Evolutionary conservation across 176 grass and related monocot species (phyloP).

Genomic region (Urochloa ruziziensis): DNA sequence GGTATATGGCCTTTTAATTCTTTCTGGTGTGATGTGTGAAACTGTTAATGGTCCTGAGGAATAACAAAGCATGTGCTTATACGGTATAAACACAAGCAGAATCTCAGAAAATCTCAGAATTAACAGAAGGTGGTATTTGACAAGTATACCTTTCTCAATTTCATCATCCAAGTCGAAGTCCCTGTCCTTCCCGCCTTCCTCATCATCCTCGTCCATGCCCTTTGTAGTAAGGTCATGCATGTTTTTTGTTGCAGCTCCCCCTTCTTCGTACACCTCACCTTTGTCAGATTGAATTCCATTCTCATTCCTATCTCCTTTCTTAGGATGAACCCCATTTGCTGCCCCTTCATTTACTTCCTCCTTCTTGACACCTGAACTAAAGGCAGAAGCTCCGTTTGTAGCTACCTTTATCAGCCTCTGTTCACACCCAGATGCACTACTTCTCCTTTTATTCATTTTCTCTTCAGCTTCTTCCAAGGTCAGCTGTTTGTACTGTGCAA

Average conservation of each 20-base stretch:
- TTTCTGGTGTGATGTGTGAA: not conserved
- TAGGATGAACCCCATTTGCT: conserved; percentile 30
- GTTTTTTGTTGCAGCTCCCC: conserved; percentile 44
- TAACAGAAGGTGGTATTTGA: not conserved
- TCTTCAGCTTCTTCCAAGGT: conserved; percentile 93
- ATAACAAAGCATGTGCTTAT: conserved; percentile 1
- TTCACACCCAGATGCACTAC: conserved; percentile 72
- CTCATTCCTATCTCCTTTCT: conserved; percentile 53
- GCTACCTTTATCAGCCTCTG: conserved; percentile 89
- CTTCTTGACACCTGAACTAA: conserved; percentile 57
- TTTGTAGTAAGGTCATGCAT: conserved; percentile 42
- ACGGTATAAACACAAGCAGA: not conserved
- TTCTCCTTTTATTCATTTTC: conserved; percentile 76
- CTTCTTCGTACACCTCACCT: conserved; percentile 51
- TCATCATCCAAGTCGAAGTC: conserved; percentile 87
- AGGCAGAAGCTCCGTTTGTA: conserved; percentile 73
- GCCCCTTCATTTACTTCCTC: conserved; percentile 24
- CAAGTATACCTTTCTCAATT: conserved; percentile 66
- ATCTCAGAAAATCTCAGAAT: not conserved
- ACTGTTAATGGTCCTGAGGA: conserved; percentile 7
- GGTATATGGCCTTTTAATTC: not conserved
- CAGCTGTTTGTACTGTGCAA: conserved; percentile 84
- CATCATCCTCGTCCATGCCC: conserved; percentile 44
- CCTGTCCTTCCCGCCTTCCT: conserved; percentile 55
- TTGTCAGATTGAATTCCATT: conserved; percentile 57